Evolutionary conservation across 139 green algal genomes (phyloP).

Genomic region (Mychonastes homosphaera): DNA sequence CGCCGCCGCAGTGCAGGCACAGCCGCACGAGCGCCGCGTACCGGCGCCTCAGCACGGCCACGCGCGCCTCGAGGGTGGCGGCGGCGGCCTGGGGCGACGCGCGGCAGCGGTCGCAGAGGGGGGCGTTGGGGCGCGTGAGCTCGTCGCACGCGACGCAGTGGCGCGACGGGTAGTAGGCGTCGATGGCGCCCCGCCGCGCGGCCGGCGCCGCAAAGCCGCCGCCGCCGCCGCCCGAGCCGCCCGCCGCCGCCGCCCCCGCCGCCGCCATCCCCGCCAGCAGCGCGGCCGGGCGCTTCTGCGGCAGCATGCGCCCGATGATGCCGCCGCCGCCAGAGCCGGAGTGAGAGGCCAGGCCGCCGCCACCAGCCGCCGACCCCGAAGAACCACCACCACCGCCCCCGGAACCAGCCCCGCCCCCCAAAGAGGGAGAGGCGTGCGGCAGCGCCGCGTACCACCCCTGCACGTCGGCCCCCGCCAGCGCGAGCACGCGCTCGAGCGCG

Average conservation of each 20-base stretch:
- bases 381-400: no score
- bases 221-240: not conserved
- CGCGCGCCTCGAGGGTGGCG: conserved; percentile 35
- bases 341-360: no score
- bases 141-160: conserved; percentile 86
- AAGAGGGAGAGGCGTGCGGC: conserved; percentile 46
- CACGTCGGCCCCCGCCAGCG: conserved; percentile 77
- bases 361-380: no score
- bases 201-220: conserved; percentile 1
- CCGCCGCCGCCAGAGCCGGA: no score
- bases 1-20: conserved; percentile 68
- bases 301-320: conserved; percentile 52
- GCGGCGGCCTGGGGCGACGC: conserved; percentile 31
- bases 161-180: conserved; percentile 82
- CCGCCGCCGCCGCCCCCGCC: not conserved
- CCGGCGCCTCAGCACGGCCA: conserved; percentile 43
- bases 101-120: conserved; percentile 55
- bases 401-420: no score
- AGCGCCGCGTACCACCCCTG: conserved; percentile 73
- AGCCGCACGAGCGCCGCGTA: conserved; percentile 53
- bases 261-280: conserved; percentile 26
- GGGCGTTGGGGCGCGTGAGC: conserved; percentile 52
- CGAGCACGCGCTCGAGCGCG: conserved; percentile 77
- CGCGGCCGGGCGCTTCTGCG: conserved; percentile 63
- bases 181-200: conserved; percentile 53